A percentile compares a stretch with the other conserved stretches of the same genome.
Evolutionary conservation across 768 basidiomycete genomes (phyloP).

Genomic region (Leccinum boreale): DNA sequence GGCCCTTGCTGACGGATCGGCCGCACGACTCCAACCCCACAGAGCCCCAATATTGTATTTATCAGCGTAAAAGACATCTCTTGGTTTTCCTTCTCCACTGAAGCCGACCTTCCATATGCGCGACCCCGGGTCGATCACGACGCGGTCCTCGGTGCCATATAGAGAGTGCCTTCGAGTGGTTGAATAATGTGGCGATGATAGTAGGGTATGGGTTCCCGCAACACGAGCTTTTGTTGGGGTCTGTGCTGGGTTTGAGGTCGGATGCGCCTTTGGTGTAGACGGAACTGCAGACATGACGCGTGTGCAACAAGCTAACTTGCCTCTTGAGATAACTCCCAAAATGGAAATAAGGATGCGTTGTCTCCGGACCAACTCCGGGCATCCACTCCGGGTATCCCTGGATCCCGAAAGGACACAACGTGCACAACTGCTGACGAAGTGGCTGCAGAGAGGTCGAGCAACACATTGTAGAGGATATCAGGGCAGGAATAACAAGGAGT

Average conservation of each 20-base stretch:
- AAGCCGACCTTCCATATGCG: slow-evolving; percentile 97
- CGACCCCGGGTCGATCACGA: slow-evolving; percentile 93
- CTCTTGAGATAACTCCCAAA: too few relatives aligned
- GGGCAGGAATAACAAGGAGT: too few relatives aligned
- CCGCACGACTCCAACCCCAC: slow-evolving; percentile 60
- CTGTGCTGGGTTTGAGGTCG: slow-evolving; percentile 29
- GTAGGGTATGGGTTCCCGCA: slow-evolving; percentile 44
- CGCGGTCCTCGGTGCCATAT: slow-evolving; percentile 94
- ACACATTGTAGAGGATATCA: not conserved
- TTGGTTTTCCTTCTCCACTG: slow-evolving; percentile 89
- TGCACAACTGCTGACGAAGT: too few relatives aligned
- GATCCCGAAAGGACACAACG: too few relatives aligned
- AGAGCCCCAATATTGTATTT: slow-evolving; percentile 41
- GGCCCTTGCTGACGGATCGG: slow-evolving; percentile 51
- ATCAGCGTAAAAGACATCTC: slow-evolving; percentile 77
- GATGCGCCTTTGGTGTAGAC: slow-evolving; percentile 31
- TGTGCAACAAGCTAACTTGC: not conserved
- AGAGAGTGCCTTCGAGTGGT: slow-evolving; percentile 88
- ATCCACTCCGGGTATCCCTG: too few relatives aligned
- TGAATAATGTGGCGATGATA: slow-evolving; percentile 78
- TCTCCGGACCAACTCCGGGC: too few relatives aligned
- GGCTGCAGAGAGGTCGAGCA: not conserved
- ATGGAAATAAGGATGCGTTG: too few relatives aligned
- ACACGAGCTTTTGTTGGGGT: slow-evolving; percentile 60
- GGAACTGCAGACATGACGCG: slow-evolving; percentile 33